Base-by-base conservation (phyloP, 352 stramenopile genomes). In the Elongisporangium undulatum region DNA sequence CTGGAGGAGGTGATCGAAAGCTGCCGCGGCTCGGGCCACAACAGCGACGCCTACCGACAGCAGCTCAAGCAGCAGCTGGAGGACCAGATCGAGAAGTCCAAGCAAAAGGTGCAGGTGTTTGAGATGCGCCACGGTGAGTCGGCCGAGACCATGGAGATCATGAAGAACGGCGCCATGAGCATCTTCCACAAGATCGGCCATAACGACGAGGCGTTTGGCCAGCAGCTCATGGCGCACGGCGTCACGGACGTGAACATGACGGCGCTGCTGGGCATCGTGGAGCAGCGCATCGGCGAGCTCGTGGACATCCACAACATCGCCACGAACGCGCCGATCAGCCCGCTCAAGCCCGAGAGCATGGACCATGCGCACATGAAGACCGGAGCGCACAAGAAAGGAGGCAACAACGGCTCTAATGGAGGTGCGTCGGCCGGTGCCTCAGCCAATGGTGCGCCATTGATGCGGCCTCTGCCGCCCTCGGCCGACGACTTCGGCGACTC, bases 271-370 rank as follows among this genome's bases (percentile, higher is more conserved):
- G 87, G 86, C 9, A 69, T 93, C 29, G 89, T 96, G 52, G 85
- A 95, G 63, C 84, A 96, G 61, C 82, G 87, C 50, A 85, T 94
- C 7, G 79, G 82, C 2, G 85, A 96, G 65, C 63, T 95, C 17
- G 85, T 96, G 24, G 82, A 96, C 55, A 90, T 95, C 55, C 82
- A 93, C 70, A 92, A 95, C 60, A 89, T 93, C 60, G 77, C 77
- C 5, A 91, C 82, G 0, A 85, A 85, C 54, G 68, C 73, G 1
- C 66, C 81, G 20, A 66, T 53, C n/a, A 66, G 52, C 17, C 62
- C 51, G 58, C 48, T 52, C 20, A 77, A 80, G 52, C 49, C 60
- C 0, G 67, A 72, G 53, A 62, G 48, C 0, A 51, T 62, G 21
- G 62, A 19, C 19, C 7, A 19, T 48, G 63, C 67, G 2, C 57